phyloP scores from a whole-genome alignment of 495 filamentous ascomycete genomes.

The Penicillium maclennaniae region DNA sequence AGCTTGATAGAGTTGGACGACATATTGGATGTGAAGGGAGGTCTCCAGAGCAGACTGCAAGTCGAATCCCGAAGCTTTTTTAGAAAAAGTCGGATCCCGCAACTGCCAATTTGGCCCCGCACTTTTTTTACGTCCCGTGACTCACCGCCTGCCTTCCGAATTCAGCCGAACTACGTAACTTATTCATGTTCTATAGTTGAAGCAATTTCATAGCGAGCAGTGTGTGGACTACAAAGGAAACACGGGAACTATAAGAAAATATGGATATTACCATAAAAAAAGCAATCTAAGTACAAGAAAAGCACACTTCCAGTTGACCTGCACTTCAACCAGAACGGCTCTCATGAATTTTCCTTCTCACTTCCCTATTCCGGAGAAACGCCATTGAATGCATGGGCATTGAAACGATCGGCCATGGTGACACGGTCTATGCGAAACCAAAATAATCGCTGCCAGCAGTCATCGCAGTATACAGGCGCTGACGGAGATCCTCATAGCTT shows the following conservation, averaged over 20 bases:
- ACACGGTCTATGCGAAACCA: slow-evolving; percentile 73
- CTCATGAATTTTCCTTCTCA: slow-evolving; percentile 14
- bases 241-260: slow-evolving; percentile 6
- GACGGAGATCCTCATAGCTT: slow-evolving; percentile 84
- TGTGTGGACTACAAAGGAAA: background rate
- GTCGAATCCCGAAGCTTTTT: slow-evolving; percentile 8
- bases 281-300: slow-evolving; percentile 30
- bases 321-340: slow-evolving; percentile 38
- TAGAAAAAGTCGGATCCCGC: slow-evolving; percentile 22
- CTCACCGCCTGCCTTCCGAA: slow-evolving; percentile 17
- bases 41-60: slow-evolving; percentile 6
- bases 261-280: slow-evolving; percentile 19
- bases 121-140: slow-evolving; percentile 34
- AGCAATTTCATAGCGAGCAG: background rate
- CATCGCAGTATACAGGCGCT: slow-evolving; percentile 88
- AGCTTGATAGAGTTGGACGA: slow-evolving; percentile 91
- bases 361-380: slow-evolving; percentile 27
- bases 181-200: too few species aligned
- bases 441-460: slow-evolving; percentile 97
- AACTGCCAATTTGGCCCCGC: slow-evolving; percentile 20
- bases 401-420: slow-evolving; percentile 13
- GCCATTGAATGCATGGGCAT: slow-evolving; percentile 47
- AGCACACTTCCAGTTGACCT: slow-evolving; percentile 31
- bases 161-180: background rate
- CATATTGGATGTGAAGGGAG: slow-evolving; percentile 43